Evolutionary conservation across 257 asterid genomes (phyloP), one percentile per base, ranked within the genome.

Genomic region (Henckelia pumila): DNA sequence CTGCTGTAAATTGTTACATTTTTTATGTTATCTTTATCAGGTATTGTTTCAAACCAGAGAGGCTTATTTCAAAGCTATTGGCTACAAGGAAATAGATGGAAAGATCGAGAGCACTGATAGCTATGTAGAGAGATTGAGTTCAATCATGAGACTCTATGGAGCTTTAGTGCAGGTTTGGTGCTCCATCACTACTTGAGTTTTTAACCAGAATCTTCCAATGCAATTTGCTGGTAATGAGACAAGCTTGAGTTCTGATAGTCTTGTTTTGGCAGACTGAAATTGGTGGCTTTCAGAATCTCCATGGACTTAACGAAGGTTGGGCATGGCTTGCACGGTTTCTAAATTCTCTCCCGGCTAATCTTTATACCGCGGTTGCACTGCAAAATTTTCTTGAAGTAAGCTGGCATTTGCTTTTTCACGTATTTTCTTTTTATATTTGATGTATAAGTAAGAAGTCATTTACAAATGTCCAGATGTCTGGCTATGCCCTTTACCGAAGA

Each of bases 301-400:
- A 90, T 68, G 99, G 96, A 56, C 75, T 81, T 49, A 47, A 57
- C 68, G 92, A 88, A 72, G 97, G 96, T 44, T 93, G 99, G 97
- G 81, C 92, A 44, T 93, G 99, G 99, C 84, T 90, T 56, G 92
- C 97, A 23, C 80, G 97, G 75, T 85, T 90, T 84, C 77, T 90
- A 76, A 93, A 93, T 72, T 23, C 83, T 66, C 78, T 93, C 57
- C 99, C 97, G 3, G 87, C 95, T 65, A 93, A 93, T 79, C 66
- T 78, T 17, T 88, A 81, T 65, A 90, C 99, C 21, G 95, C 92
- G 33, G 77, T 71, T 61, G 95, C 96, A 0, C 81, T 93, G 53
- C 73, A 78, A 60, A 83, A 97, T 5, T 93, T 90, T 83, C 88
- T 93, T 26, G 88, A 84, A 74, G 97, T 91, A 83, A 80, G 95